Percentiles rank a stretch among this genome's conserved stretches.
phyloP scores from a whole-genome alignment of 1,284 basidiomycete genomes.

The Melampsora larici-populina region DNA sequence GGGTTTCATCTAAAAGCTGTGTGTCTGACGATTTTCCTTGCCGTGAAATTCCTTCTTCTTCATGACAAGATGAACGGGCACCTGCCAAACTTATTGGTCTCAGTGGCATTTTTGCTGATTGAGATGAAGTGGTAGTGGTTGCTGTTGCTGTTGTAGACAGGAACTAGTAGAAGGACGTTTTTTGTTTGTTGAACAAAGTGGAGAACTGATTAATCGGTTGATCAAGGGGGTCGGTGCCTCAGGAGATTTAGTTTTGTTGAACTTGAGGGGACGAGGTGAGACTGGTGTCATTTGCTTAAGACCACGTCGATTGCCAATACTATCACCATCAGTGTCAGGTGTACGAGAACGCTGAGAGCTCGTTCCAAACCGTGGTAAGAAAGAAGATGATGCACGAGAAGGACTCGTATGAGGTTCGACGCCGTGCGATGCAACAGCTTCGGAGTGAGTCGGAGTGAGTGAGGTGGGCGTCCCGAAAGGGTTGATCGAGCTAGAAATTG shows the following conservation, averaged over 20 bases:
- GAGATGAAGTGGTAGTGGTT: neutral
- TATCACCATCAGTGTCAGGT: conserved; percentile 17
- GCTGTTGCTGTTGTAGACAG: neutral
- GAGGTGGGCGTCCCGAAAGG: neutral
- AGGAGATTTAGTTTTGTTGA: neutral
- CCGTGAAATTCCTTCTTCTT: neutral
- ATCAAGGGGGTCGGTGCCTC: neutral
- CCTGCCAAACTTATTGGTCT: no score
- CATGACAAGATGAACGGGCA: neutral
- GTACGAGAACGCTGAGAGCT: conserved; percentile 6
- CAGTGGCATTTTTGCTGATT: neutral
- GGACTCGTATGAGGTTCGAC: conserved; percentile 10
- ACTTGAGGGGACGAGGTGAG: conserved; percentile 15
- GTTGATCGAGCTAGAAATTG: neutral
- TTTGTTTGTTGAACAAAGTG: conserved; percentile 26
- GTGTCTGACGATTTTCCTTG: neutral
- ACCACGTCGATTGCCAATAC: neutral
- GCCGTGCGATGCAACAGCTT: no score
- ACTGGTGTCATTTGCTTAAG: neutral
- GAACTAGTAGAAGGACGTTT: neutral
- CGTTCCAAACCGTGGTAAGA: conserved; percentile 8
- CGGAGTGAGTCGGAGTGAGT: conserved; percentile 2
- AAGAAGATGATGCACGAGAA: conserved; percentile 12
- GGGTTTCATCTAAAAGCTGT: neutral
- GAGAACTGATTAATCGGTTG: conserved; percentile 36